Conservation (phyloP, 2,329 filamentous ascomycete species). For the Cladobotryum mycophilum region DNA sequence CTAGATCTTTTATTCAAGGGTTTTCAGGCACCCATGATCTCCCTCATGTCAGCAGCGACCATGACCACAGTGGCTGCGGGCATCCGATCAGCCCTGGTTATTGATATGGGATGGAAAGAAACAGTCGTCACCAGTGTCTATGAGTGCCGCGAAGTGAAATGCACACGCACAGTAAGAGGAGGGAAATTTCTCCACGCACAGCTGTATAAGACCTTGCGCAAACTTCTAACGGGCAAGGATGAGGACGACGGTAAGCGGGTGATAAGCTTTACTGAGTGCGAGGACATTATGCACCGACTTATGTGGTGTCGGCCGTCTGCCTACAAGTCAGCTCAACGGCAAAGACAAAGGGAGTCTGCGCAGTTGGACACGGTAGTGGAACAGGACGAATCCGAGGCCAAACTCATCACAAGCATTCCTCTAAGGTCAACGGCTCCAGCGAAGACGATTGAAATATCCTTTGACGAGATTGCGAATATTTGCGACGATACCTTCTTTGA, state of each 20-base stretch:
- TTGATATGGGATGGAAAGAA: conserved; percentile 92
- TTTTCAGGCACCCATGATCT: conserved; percentile 75
- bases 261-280: conserved; percentile 70
- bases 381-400: conserved; percentile 45
- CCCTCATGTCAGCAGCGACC: conserved; percentile 70
- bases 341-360: conserved; percentile 24
- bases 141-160: conserved; percentile 78
- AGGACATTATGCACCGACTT: conserved; percentile 69
- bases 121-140: conserved; percentile 81
- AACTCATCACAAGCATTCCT: conserved; percentile 34
- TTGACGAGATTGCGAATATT: conserved; percentile 64
- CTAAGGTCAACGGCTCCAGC: conserved; percentile 44
- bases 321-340: conserved; percentile 26
- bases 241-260: conserved; percentile 28
- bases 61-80: conserved; percentile 74
- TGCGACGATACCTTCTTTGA: conserved; percentile 72
- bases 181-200: conserved; percentile 65
- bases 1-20: conserved; percentile 74
- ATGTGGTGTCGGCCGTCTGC: conserved; percentile 60
- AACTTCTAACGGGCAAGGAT: conserved; percentile 23
- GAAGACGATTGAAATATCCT: conserved; percentile 57
- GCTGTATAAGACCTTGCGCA: conserved; percentile 56
- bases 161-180: conserved; percentile 64
- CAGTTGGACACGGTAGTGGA: conserved; percentile 47
- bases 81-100: conserved; percentile 73